Evolutionary conservation across 306 rosid genomes (phyloP), one percentile per base, ranked within the genome.

Genomic region (Lotus japonicus): DNA sequence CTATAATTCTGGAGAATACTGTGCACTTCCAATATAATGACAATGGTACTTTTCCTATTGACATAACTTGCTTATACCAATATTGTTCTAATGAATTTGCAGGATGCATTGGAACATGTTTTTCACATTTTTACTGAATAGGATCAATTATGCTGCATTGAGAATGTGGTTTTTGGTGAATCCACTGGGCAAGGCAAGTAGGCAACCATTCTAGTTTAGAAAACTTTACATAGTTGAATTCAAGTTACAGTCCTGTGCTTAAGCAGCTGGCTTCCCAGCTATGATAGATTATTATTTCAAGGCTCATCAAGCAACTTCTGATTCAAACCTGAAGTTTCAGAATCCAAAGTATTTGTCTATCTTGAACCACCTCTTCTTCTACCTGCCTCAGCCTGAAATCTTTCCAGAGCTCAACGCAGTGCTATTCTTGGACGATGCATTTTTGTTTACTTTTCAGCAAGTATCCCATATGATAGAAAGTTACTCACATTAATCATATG

Each of bases 141-240:
- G 78, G 76, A 90, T 89, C 75, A 87, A 89, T 46, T 87, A 84
- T 83, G 96, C 89, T 3, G 96, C 92, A 5, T 86, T 84, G 96
- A 89, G 92, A 73, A 89, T 87, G 92, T 87, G 96, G 96, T 89
- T 89, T 77, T 77, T 84, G 74, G 85, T 59, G 53, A 89, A 86
- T 79, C 86, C 84, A 44, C 96, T 89, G 0, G 96, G 90, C 68
- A 64, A 73, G 58, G 90, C 90, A 59, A 77, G 90, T 10, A 73
- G 58, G 90, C 90, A 59, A 77, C 92, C 12, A 51, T 89, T 68
- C 81, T 86, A 80, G 87, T 89, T 59, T 85, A 86, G 81, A 86
- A 85, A 3, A 35, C 41, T 5, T 35, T 7, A 5, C 9, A 2
- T 35, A 9, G 9, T 35, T 35, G 41, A 35, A 35, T 35, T 35